Evolutionary conservation across 345 rosid species (phyloP), one percentile per base, ranked within the genome.

Genomic region (Noccaea caerulescens): DNA sequence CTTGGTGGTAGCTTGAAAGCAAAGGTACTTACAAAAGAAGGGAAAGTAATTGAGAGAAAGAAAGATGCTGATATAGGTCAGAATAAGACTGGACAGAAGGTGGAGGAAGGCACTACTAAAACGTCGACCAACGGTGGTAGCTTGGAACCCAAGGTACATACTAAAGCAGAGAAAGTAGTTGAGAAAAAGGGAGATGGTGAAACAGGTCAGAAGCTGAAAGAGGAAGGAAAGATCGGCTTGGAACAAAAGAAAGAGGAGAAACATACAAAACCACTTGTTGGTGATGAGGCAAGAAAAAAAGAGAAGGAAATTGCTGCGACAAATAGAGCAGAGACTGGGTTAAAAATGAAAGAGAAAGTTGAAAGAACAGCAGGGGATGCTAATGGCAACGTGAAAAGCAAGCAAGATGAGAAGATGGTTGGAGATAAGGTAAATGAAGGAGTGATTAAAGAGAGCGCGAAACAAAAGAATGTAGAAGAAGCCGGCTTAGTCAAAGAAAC

Each of bases 101-200:
- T 54, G 27, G 73, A 58, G 5, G 14, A 62, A 62, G 53, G 11
- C 7, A 4, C 1, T 50, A 33, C 18, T 42, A 39, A 20, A 25
- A 27, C 36, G 13, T 60, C 52, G 10, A 11, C 10, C 10, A n/a
- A 42, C 10, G 68, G 47, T 67, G 73, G 50, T 67, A 11, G 59
- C 68, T 59, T 60, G 36, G 42, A 53, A 23, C 37, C 43, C 23
- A 68, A 67, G 50, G 68, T 33, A 51, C 32, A 60, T 51, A 25
- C 14, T 2, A 53, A 67, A 44, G 45, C 36, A 12, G 64, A 43
- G 8, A 32, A 44, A 25, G 7, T 51, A 51, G 34, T 13, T 55
- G 69, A 50, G 45, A 49, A 27, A 60, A 67, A 52, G 3, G 51
- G 30, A 60, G 37, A 66, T 66, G 72, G 66, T 20, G 52, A 42